A percentile compares a stretch with the other conserved stretches of the same genome.
These are phyloP conservation scores for Sarcomyxa edulis DNA, from an alignment of 768 basidiomycete genomes.

Conservation along the genomic window DNA sequence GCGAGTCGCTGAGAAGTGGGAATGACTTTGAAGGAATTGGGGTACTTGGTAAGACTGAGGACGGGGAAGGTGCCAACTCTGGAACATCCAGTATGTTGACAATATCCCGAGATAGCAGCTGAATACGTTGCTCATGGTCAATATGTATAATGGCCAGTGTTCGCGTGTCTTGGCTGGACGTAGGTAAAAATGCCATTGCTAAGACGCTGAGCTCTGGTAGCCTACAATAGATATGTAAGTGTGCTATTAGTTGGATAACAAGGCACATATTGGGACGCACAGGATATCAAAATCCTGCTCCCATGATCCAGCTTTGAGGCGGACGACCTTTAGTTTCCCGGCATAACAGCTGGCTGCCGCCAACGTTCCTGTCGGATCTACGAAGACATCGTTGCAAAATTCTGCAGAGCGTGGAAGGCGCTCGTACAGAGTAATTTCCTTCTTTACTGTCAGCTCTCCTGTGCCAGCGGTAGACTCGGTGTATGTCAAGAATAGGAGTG, in stretches of 20 bases:
- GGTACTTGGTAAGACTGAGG: constrained; percentile 46
- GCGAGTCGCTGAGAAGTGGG: constrained; percentile 31
- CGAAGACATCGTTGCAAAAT: constrained; percentile 62
- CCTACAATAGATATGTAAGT: constrained; percentile 28
- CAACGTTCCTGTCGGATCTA: constrained; percentile 58
- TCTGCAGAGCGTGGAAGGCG: constrained; percentile 57
- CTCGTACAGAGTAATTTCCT: constrained; percentile 51
- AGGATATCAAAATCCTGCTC: constrained; percentile 56
- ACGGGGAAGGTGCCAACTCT: constrained; percentile 48
- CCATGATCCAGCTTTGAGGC: constrained; percentile 48
- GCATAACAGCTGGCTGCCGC: constrained; percentile 63
- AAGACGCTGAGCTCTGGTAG: constrained; percentile 66
- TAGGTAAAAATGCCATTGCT: constrained; percentile 56
- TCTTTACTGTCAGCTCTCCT: constrained; percentile 32
- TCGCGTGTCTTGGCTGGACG: constrained; percentile 32
- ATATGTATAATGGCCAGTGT: constrained; percentile 63
- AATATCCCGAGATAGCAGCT: constrained; percentile 58
- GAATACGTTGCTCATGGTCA: constrained; percentile 58
- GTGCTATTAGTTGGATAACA: constrained; percentile 8
- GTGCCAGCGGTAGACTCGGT: constrained; percentile 25
- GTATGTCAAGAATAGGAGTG: constrained; percentile 60
- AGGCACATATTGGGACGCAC: constrained; percentile 35
- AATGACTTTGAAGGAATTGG: constrained; percentile 45
- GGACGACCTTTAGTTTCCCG: constrained; percentile 64
- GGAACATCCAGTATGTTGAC: constrained; percentile 33